Percentiles rank a stretch among this genome's conserved stretches.
These are phyloP conservation scores for Millerozyma miso DNA, from an alignment of 805 yeast genomes.

Conservation along the genomic window DNA sequence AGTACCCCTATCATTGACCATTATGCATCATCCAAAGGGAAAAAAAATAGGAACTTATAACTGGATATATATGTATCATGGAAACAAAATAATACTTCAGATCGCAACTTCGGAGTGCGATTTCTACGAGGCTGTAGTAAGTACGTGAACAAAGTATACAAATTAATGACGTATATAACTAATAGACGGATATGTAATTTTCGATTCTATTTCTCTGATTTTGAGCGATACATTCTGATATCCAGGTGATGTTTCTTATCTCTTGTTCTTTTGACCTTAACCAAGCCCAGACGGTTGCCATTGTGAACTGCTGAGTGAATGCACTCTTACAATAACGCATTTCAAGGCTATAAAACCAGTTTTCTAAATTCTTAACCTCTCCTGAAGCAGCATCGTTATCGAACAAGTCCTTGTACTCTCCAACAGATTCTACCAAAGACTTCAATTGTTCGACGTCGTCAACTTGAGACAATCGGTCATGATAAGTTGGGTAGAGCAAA, in stretches of 20 bases:
- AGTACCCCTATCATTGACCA: not conserved
- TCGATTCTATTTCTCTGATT: slow-evolving; percentile 92
- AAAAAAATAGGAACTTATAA: no score
- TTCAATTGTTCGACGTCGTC: slow-evolving; percentile 87
- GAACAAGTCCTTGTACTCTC: slow-evolving; percentile 62
- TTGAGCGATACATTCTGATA: slow-evolving; percentile 98
- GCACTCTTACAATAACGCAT: slow-evolving; percentile 91
- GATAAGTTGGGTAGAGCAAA: slow-evolving; percentile 65
- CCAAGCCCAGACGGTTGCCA: slow-evolving; percentile 94
- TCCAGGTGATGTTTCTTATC: slow-evolving; percentile 97
- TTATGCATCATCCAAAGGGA: no score
- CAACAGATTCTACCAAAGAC: slow-evolving; percentile 55
- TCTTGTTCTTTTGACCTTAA: slow-evolving; percentile 95
- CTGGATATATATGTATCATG: no score
- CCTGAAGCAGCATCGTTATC: slow-evolving; percentile 33
- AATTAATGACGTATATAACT: slow-evolving; percentile 9
- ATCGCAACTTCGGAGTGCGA: no score
- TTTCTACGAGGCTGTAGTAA: no score
- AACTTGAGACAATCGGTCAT: slow-evolving; percentile 61
- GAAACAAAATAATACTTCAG: no score
- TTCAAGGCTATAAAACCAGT: slow-evolving; percentile 87
- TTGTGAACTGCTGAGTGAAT: slow-evolving; percentile 93
- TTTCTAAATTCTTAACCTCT: slow-evolving; percentile 69
- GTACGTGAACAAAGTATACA: no score
- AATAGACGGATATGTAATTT: slow-evolving; percentile 85